Evolutionary conservation across 371 early-diverging fungal species (phyloP), one percentile per base, ranked within the genome.

Genomic region (Mucor lusitanicus): DNA sequence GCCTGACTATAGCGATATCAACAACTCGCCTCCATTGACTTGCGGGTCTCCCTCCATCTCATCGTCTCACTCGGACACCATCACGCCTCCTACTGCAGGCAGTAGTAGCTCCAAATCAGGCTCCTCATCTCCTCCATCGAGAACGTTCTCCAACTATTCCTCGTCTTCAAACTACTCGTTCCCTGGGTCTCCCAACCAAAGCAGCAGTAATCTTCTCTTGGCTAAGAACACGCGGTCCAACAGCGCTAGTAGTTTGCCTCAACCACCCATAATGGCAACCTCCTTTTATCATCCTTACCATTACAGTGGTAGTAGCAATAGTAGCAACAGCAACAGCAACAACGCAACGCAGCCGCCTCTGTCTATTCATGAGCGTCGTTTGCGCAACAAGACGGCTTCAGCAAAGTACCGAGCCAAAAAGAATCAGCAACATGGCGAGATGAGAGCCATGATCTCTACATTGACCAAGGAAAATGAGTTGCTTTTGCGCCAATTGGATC

Each of bases 381-480:
- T 87, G 11, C 74, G 89, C 8, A 88, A 88, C 70, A 88, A 88
- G 63, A 81, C 86, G 6, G 89, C 89, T 1, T 88, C 89, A 2
- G 89, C 89, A 12, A 88, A 88, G 68, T 88, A 88, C 68, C 72
- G 89, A 27, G 87, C 86, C 23, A 88, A 87, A 67, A 88, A 88
- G 67, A 87, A 88, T 55, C 76, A 82, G 50, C 86, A 87, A 64
- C 81, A 86, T 25, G 79, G 85, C n/a, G 88, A 88, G 68, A 88
- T 88, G 88, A 68, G 83, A 23, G 28, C 68, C 0, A 68, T 79
- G 57, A 87, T 88, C 53, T 53, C 70, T 1, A 64, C 73, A 3
- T 68, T 86, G 5, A 82, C 84, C 8, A 82, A 85, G 32, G 83
- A 88, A 70, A 86, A 86, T 65, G 80, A 80, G n/a, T 55, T 86